Conservation (phyloP, 768 basidiomycete species). For the Mycena belliarum region DNA sequence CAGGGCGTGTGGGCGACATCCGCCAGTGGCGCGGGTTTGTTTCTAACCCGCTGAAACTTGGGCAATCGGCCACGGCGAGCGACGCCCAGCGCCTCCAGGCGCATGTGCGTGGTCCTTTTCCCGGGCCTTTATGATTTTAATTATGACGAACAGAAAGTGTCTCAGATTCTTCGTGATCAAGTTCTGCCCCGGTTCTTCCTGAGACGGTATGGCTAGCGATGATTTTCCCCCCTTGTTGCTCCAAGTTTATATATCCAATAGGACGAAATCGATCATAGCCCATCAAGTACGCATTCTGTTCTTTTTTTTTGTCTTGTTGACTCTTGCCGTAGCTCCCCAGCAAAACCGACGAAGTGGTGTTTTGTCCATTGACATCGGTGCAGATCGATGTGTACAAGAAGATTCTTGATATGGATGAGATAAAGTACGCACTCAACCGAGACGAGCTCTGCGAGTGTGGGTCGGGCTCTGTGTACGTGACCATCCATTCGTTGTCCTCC, state of each 20-base stretch:
- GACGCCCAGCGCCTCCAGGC: slow-evolving; percentile 62
- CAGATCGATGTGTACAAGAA: slow-evolving; percentile 77
- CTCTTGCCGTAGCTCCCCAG: slow-evolving; percentile 63
- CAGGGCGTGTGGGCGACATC: slow-evolving; percentile 69
- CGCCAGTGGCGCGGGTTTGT: slow-evolving; percentile 80
- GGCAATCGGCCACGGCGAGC: slow-evolving; percentile 67
- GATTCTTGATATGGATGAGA: slow-evolving; percentile 60
- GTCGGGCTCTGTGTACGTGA: slow-evolving; percentile 49
- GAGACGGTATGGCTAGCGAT: neutral
- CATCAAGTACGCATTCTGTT: slow-evolving; percentile 47
- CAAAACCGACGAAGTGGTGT: slow-evolving; percentile 90
- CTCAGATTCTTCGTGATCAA: slow-evolving; percentile 59
- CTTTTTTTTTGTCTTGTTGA: neutral
- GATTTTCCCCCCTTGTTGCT: neutral
- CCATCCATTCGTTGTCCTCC: slow-evolving; percentile 20
- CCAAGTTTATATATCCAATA: slow-evolving; percentile 26
- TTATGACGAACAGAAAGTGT: slow-evolving; percentile 48
- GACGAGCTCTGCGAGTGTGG: slow-evolving; percentile 77
- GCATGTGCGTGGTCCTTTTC: slow-evolving; percentile 43
- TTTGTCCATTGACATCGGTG: slow-evolving; percentile 78
- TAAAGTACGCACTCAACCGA: slow-evolving; percentile 72
- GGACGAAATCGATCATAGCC: slow-evolving; percentile 78
- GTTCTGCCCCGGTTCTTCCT: slow-evolving; percentile 66
- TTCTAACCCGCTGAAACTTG: slow-evolving; percentile 61
- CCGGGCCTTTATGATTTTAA: neutral